Percentiles rank a stretch among this genome's conserved stretches.
Conservation (phyloP, 495 filamentous ascomycete species). For the Cercophora newfieldiana region DNA sequence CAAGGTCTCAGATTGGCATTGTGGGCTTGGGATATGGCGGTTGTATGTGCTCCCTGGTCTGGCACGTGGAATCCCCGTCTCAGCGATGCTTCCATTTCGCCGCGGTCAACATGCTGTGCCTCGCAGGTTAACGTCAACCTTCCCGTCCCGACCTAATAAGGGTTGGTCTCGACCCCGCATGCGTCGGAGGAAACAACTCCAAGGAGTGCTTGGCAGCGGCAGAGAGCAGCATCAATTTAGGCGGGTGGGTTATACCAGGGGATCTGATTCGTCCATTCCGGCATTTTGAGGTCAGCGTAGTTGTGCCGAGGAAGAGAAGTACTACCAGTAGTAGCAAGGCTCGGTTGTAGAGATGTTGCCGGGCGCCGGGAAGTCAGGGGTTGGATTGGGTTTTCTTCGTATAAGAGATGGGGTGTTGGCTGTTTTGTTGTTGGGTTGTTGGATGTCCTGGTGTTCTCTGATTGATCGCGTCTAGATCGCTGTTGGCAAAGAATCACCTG, state of each 20-base stretch:
- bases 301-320: not conserved
- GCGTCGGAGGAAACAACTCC: conserved; percentile 30
- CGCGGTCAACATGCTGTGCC: not conserved
- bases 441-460: no score
- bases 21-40: no score
- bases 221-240: conserved; percentile 14
- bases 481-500: no score
- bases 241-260: not conserved
- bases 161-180: conserved; percentile 22
- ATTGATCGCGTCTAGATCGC: no score
- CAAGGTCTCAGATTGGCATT: no score
- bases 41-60: no score
- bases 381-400: not conserved
- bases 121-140: no score
- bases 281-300: not conserved
- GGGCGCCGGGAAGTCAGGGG: not conserved
- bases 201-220: conserved; percentile 28
- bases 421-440: no score
- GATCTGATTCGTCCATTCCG: conserved; percentile 8
- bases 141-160: not conserved
- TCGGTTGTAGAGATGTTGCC: not conserved
- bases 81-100: no score
- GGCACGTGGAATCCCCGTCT: no score
- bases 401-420: not conserved
- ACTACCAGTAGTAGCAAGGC: not conserved